Conservation (phyloP, 768 basidiomycete species). For the Rhodocollybia butyracea region DNA sequence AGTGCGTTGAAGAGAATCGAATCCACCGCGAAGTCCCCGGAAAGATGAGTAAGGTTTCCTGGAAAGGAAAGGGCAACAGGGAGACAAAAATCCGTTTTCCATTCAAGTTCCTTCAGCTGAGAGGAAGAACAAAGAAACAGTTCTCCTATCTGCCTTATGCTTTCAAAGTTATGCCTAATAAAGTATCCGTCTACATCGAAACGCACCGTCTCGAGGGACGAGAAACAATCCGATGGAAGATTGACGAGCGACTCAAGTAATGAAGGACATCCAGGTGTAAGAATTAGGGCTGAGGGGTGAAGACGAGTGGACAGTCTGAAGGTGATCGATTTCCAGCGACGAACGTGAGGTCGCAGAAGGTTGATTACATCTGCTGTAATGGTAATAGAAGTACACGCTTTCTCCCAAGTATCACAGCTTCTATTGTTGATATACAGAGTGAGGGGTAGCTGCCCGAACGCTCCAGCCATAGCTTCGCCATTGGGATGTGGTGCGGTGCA, state of each 20-base stretch:
- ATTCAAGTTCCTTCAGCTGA: background rate
- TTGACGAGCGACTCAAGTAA: background rate
- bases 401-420: background rate
- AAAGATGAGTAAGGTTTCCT: background rate
- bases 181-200: background rate
- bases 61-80: background rate
- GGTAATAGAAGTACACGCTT: too few relatives aligned
- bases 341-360: background rate
- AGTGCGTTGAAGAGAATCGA: background rate
- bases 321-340: background rate
- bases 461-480: background rate
- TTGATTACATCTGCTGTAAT: background rate
- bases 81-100: background rate
- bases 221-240: background rate
- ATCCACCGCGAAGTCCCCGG: background rate
- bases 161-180: background rate
- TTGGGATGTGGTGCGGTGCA: background rate
- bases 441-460: background rate
- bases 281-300: too few relatives aligned
- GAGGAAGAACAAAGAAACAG: background rate
- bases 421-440: background rate
- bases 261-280: too few relatives aligned
- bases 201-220: background rate
- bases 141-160: background rate
- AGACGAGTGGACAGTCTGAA: background rate